phyloP scores from a whole-genome alignment of 2,329 filamentous ascomycete genomes.

The Cladosporium halotolerans region DNA sequence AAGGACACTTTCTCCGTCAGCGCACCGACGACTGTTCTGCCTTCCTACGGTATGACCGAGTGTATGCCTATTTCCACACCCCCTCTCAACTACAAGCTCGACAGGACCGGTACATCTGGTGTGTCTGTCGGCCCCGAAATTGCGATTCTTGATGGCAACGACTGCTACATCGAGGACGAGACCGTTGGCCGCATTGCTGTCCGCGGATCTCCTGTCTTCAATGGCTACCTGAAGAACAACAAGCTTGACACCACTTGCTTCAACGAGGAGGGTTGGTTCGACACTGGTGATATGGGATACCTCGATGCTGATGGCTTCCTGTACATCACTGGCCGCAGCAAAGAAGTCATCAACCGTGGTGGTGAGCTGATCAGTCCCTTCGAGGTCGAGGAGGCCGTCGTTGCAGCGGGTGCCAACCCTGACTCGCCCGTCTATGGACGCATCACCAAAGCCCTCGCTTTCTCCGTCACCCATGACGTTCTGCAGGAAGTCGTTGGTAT shows the following conservation, averaged over 20 bases:
- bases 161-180: slow-evolving; percentile 26
- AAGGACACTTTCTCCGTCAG: slow-evolving; percentile 41
- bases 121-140: slow-evolving; percentile 48
- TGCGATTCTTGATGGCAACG: slow-evolving; percentile 42
- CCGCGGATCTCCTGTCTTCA: slow-evolving; percentile 47
- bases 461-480: slow-evolving; percentile 48
- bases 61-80: slow-evolving; percentile 55
- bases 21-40: slow-evolving; percentile 37
- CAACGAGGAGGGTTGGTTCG: slow-evolving; percentile 47
- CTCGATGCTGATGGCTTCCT: slow-evolving; percentile 47
- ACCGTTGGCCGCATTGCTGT: slow-evolving; percentile 41
- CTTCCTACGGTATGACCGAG: slow-evolving; percentile 56
- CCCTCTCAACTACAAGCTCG: slow-evolving; percentile 46
- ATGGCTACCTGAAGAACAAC: slow-evolving; percentile 45
- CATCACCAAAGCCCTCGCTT: slow-evolving; percentile 47
- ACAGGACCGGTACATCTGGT: slow-evolving; percentile 50
- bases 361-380: slow-evolving; percentile 56
- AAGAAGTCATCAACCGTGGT: slow-evolving; percentile 53
- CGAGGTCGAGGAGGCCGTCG: slow-evolving; percentile 53
- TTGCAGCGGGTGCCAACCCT: slow-evolving; percentile 39
- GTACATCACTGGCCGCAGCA: slow-evolving; percentile 50
- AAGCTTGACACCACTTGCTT: slow-evolving; percentile 43
- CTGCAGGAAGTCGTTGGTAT: slow-evolving; percentile 53
- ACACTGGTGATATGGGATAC: slow-evolving; percentile 50
- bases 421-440: slow-evolving; percentile 42